Percentiles rank a stretch among this genome's conserved stretches.
These are phyloP conservation scores for Neurospora discreta DNA, from an alignment of 495 filamentous ascomycete genomes.

Conservation along the genomic window DNA sequence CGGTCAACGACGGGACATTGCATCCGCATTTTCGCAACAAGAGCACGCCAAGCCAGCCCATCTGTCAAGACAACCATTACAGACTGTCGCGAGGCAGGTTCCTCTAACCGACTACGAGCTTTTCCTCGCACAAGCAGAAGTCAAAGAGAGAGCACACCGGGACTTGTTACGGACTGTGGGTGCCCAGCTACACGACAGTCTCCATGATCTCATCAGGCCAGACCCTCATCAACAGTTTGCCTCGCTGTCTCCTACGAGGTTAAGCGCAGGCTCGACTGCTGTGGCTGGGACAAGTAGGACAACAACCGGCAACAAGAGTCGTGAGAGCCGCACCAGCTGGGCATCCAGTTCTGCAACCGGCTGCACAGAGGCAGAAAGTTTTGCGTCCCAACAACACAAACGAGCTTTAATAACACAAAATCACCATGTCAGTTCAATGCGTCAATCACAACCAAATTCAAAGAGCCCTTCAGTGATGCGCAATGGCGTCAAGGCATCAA, in stretches of 20 bases:
- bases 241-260: neutral
- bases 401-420: neutral
- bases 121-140: slow-evolving; percentile 20
- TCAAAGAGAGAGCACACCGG: slow-evolving; percentile 12
- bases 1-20: neutral
- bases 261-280: slow-evolving; percentile 2
- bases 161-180: neutral
- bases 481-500: neutral
- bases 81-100: neutral
- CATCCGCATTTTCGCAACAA: neutral
- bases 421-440: neutral
- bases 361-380: neutral
- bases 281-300: neutral
- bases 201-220: slow-evolving; percentile 3
- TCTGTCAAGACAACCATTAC: neutral
- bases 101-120: slow-evolving; percentile 14
- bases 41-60: neutral
- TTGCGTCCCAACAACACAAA: neutral
- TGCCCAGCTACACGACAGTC: neutral
- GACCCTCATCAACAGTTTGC: slow-evolving; percentile 15
- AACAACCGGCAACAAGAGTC: neutral
- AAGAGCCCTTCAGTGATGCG: neutral
- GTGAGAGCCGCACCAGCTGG: slow-evolving; percentile 9
- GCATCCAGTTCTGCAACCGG: slow-evolving; percentile 1
- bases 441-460: neutral